Evolutionary conservation across 2,329 filamentous ascomycete genomes (phyloP).

Genomic region (Zymoseptoria passerinii): DNA sequence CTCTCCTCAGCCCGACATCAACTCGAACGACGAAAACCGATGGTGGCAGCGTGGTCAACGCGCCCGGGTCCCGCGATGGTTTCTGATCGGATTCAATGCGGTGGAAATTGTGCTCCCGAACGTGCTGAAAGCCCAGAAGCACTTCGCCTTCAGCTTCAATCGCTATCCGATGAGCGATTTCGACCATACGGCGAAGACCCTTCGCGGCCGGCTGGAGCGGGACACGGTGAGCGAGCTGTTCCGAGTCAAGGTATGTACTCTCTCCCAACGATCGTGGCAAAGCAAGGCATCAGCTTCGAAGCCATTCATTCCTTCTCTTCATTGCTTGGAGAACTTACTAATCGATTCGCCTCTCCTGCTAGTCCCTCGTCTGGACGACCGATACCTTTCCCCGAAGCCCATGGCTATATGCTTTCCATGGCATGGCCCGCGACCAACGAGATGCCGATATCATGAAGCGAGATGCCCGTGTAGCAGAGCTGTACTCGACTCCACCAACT

Average conservation of each 20-base stretch:
- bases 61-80: not conserved
- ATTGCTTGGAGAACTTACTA: not conserved
- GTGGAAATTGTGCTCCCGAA: not conserved
- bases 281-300: not conserved
- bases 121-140: not conserved
- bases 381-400: not conserved
- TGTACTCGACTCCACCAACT: not conserved
- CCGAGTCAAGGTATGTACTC: not conserved
- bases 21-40: not conserved
- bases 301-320: not conserved
- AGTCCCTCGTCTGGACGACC: not conserved
- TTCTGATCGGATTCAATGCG: not conserved
- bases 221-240: not conserved
- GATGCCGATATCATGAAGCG: not conserved
- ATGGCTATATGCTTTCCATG: not conserved
- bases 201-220: not conserved
- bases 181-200: not conserved
- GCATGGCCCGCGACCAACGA: not conserved
- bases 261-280: fast-evolving
- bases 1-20: not conserved
- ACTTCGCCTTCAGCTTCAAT: not conserved
- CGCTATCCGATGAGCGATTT: not conserved
- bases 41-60: not conserved
- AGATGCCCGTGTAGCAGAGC: not conserved
- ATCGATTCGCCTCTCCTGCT: not conserved